These are phyloP conservation scores for Polytrichum formosum DNA, from an alignment of 225 moss, liverwort and hornwort genomes.

Conservation along the genomic window DNA sequence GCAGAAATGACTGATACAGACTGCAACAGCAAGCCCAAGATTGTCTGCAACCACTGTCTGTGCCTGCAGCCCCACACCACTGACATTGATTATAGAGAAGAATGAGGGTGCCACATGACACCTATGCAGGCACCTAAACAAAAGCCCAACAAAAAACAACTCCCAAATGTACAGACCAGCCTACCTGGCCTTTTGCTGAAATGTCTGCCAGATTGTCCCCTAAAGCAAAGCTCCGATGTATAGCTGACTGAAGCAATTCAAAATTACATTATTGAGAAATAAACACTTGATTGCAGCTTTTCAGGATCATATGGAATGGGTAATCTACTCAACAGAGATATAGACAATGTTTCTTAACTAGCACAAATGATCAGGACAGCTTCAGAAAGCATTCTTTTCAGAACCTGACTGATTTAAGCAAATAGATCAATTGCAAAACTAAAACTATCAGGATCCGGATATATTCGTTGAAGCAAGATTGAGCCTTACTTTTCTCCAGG, in stretches of 20 bases:
- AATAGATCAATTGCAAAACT: too few relatives aligned
- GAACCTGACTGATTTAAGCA: too few relatives aligned
- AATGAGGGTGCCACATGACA: not conserved
- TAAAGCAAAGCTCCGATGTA: slow-evolving; percentile 89
- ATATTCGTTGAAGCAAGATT: too few relatives aligned
- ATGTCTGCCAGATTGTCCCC: slow-evolving; percentile 86
- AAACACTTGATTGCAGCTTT: too few relatives aligned
- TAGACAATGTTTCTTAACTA: too few relatives aligned
- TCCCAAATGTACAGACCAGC: not conserved
- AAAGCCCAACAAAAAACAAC: too few relatives aligned
- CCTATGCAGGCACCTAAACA: not conserved
- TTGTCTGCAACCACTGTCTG: slow-evolving; percentile 95
- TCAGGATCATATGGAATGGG: too few relatives aligned
- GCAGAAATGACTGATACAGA: slow-evolving; percentile 48
- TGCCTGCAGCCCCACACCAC: slow-evolving; percentile 47
- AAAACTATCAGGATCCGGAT: too few relatives aligned
- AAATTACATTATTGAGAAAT: not conserved
- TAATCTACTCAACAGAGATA: too few relatives aligned
- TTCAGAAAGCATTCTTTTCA: too few relatives aligned
- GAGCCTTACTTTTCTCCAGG: too few relatives aligned
- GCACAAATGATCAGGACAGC: too few relatives aligned
- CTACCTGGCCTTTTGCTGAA: slow-evolving; percentile 98
- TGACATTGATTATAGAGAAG: not conserved
- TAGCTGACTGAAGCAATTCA: slow-evolving; percentile 59
- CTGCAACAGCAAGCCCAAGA: slow-evolving; percentile 77